These are phyloP conservation scores for Xylaria venustula DNA, from an alignment of 495 filamentous ascomycete species.

Conservation along the genomic window DNA sequence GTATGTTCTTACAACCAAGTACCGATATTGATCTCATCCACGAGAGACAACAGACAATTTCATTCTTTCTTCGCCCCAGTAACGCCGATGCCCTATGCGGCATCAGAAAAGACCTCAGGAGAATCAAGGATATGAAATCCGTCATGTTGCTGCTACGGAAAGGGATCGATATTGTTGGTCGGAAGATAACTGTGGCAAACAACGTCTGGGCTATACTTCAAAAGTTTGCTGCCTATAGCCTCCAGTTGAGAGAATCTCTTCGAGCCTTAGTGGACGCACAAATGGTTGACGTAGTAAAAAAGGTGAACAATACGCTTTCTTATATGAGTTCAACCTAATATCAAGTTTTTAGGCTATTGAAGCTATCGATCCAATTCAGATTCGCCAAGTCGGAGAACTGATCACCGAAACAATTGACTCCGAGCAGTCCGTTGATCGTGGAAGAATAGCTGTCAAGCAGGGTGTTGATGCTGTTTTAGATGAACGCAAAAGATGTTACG, in stretches of 20 bases:
- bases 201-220: slow-evolving; percentile 71
- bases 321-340: slow-evolving; percentile 7
- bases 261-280: slow-evolving; percentile 59
- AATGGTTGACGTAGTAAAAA: slow-evolving; percentile 53
- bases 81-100: slow-evolving; percentile 57
- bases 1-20: slow-evolving; percentile 83
- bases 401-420: slow-evolving; percentile 83
- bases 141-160: slow-evolving; percentile 71
- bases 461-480: slow-evolving; percentile 79
- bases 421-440: slow-evolving; percentile 69
- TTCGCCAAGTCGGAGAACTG: slow-evolving; percentile 64
- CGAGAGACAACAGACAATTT: slow-evolving; percentile 71
- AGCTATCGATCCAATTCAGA: slow-evolving; percentile 47
- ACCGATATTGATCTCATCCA: slow-evolving; percentile 64
- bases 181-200: slow-evolving; percentile 56
- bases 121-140: slow-evolving; percentile 76
- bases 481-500: slow-evolving; percentile 70
- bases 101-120: slow-evolving; percentile 64
- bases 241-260: slow-evolving; percentile 67
- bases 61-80: slow-evolving; percentile 65
- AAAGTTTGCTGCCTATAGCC: slow-evolving; percentile 49
- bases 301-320: slow-evolving; percentile 39
- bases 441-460: slow-evolving; percentile 68
- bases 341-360: slow-evolving; percentile 30
- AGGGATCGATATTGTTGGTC: slow-evolving; percentile 65